Evolutionary conservation across 768 basidiomycete genomes (phyloP).

Genomic region (Tremella mesenterica): DNA sequence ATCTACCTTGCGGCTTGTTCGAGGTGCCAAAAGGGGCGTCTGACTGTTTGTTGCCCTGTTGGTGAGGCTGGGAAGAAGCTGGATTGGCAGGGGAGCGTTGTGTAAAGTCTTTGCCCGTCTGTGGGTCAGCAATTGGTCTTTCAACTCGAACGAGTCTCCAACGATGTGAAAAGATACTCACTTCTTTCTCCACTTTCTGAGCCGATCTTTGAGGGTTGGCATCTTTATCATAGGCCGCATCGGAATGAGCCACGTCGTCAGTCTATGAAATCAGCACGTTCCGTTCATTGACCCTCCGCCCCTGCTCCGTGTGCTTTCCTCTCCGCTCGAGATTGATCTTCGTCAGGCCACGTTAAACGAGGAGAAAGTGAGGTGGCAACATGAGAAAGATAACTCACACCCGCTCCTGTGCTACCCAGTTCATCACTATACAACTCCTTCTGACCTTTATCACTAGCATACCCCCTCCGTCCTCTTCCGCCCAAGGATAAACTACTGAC

Average conservation of each 20-base stretch:
- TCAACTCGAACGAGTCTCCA: background rate
- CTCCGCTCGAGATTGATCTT: background rate
- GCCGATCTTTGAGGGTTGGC: constrained; percentile 29
- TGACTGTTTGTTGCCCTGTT: constrained; percentile 22
- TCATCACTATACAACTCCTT: constrained; percentile 44
- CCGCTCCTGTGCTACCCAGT: constrained; percentile 36
- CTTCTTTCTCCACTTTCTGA: constrained; percentile 39
- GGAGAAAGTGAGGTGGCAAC: too few species aligned
- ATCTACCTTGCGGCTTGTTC: constrained; percentile 5
- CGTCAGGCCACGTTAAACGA: background rate
- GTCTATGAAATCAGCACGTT: constrained; percentile 25
- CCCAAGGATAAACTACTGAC: constrained; percentile 16
- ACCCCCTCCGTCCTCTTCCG: constrained; percentile 17
- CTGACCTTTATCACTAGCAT: constrained; percentile 39
- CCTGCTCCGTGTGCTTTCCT: background rate
- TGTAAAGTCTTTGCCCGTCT: constrained; percentile 42
- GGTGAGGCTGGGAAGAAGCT: constrained; percentile 21
- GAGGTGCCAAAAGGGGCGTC: constrained; percentile 29
- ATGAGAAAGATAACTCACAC: constrained; percentile 23
- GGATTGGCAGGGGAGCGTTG: constrained; percentile 23
- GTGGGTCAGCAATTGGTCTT: constrained; percentile 1
- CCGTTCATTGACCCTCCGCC: background rate
- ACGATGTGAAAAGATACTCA: constrained; percentile 16
- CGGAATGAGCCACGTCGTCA: constrained; percentile 42
- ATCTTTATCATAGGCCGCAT: constrained; percentile 39